These are phyloP conservation scores for Hypomontagnella submonticulosa DNA, from an alignment of 495 filamentous ascomycete species.

Conservation along the genomic window DNA sequence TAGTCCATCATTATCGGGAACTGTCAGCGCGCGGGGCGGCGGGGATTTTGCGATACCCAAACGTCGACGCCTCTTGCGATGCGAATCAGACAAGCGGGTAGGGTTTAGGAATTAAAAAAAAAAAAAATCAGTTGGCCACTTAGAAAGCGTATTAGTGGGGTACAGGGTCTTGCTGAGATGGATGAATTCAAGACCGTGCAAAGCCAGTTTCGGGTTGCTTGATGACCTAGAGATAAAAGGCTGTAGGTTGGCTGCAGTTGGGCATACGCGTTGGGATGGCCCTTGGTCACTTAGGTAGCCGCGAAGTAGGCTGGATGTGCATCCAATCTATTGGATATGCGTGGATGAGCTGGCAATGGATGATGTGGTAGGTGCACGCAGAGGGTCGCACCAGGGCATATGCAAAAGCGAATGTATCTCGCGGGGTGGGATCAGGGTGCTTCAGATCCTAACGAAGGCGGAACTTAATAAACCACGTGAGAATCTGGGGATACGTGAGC, in stretches of 20 bases:
- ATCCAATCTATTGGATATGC: constrained; percentile 67
- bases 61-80: constrained; percentile 36
- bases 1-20: constrained; percentile 73
- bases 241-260: constrained; percentile 51
- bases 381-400: constrained; percentile 66
- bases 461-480: constrained; percentile 59
- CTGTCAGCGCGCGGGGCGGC: constrained; percentile 45
- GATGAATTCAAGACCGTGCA: constrained; percentile 46
- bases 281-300: constrained; percentile 59
- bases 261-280: constrained; percentile 56
- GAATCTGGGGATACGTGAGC: constrained; percentile 48
- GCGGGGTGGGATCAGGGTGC: constrained; percentile 61
- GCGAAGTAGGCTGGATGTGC: constrained; percentile 63
- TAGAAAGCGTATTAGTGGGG: constrained; percentile 31
- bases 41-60: constrained; percentile 45
- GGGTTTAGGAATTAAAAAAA: constrained; percentile 32
- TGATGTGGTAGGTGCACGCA: constrained; percentile 62
- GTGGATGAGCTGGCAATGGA: constrained; percentile 68
- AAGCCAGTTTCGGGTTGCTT: constrained; percentile 44
- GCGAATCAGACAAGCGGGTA: constrained; percentile 45
- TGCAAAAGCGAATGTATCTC: constrained; percentile 67
- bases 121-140: constrained; percentile 37
- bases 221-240: constrained; percentile 47
- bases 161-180: constrained; percentile 42
- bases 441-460: constrained; percentile 52